These are phyloP conservation scores for Phytophthora boehmeriae DNA, from an alignment of 352 stramenopile genomes.

Conservation along the genomic window DNA sequence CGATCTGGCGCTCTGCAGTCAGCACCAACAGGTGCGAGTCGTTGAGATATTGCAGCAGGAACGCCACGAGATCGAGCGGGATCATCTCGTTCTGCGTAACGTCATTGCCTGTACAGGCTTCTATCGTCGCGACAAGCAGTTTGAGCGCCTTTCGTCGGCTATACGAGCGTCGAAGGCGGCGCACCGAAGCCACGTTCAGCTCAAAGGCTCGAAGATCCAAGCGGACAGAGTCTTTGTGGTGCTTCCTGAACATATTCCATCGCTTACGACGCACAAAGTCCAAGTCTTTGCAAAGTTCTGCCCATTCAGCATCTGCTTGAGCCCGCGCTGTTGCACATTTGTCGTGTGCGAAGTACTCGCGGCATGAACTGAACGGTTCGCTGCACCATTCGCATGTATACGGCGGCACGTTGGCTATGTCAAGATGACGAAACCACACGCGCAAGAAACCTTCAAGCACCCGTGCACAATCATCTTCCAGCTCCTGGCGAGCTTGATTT, in stretches of 20 bases:
- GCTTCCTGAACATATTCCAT: constrained; percentile 7
- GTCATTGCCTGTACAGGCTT: constrained; percentile 17
- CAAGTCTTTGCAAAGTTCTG: constrained; percentile 18
- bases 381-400: constrained; percentile 39
- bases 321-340: constrained; percentile 17
- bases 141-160: constrained; percentile 23
- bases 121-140: constrained; percentile 20
- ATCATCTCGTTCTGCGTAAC: constrained; percentile 6
- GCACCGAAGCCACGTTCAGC: constrained; percentile 21
- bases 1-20: constrained; percentile 22
- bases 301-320: constrained; percentile 25
- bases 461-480: constrained; percentile 27
- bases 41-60: constrained; percentile 26
- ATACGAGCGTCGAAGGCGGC: constrained; percentile 12
- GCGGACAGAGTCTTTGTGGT: constrained; percentile 1
- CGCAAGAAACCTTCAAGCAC: constrained; percentile 24
- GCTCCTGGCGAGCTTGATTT: constrained; percentile 11
- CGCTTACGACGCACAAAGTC: constrained; percentile 13
- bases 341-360: constrained; percentile 31
- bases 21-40: constrained; percentile 18
- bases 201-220: constrained; percentile 13
- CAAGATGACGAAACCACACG: constrained; percentile 29
- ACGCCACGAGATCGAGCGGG: constrained; percentile 18
- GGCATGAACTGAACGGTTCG: constrained; percentile 24
- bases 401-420: constrained; percentile 24